Conservation (phyloP, 176 grass and related monocot genomes). For the Tuctoria greenei region DNA sequence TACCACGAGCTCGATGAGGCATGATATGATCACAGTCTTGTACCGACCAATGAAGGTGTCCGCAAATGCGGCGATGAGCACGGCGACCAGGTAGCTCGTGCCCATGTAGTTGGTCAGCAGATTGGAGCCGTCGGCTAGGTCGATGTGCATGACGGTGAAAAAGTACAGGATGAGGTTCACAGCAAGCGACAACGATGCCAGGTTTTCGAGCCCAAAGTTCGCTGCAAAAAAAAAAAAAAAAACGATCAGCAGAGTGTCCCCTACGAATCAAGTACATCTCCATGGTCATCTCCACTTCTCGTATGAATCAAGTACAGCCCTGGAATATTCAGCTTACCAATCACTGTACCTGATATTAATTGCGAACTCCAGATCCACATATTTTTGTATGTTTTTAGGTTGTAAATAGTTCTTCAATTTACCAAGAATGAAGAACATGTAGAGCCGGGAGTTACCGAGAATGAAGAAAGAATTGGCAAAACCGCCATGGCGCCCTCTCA, state of each 20-base stretch:
- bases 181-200: slow-evolving; percentile 47
- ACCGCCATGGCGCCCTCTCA: slow-evolving; percentile 54
- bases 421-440: not conserved
- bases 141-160: slow-evolving; percentile 45
- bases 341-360: not conserved
- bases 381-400: not conserved
- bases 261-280: not conserved
- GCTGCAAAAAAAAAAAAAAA: slow-evolving; percentile 23
- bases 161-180: slow-evolving; percentile 68
- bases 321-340: not conserved
- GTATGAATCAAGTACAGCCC: not conserved
- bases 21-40: slow-evolving; percentile 53
- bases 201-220: slow-evolving; percentile 52
- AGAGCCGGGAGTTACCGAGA: slow-evolving; percentile 13
- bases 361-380: not conserved
- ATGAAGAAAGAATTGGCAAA: slow-evolving; percentile 47
- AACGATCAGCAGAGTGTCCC: not conserved
- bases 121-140: slow-evolving; percentile 39
- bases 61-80: slow-evolving; percentile 54
- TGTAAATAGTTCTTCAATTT: not conserved
- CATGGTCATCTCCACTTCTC: not conserved
- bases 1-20: slow-evolving; percentile 48
- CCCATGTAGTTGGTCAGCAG: slow-evolving; percentile 71
- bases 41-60: slow-evolving; percentile 64
- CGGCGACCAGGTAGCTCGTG: slow-evolving; percentile 54